A percentile compares a stretch with the other conserved stretches of the same genome.
These are phyloP conservation scores for Trichophyton verrucosum DNA, from an alignment of 2,329 filamentous ascomycete genomes.

Conservation along the genomic window DNA sequence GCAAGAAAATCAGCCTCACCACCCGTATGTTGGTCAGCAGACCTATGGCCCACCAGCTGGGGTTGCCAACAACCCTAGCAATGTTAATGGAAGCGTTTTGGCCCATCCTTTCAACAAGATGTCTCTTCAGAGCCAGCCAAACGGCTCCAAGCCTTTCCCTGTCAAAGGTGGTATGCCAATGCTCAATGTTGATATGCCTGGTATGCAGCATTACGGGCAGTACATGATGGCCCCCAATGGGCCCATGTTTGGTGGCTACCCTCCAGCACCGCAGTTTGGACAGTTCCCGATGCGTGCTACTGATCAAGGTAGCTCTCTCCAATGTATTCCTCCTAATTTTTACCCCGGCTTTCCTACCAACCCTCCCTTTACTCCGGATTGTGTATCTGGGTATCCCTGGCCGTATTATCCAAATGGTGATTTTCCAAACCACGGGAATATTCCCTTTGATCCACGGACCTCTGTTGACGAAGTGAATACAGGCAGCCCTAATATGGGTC, in stretches of 20 bases:
- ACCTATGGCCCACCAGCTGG: conserved; percentile 15
- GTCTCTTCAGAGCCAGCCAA: conserved; percentile 21
- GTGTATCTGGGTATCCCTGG: conserved; percentile 25
- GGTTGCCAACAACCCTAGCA: conserved; percentile 9
- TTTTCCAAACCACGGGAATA: conserved; percentile 24
- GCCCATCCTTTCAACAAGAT: conserved; percentile 19
- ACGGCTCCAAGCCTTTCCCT: conserved; percentile 18
- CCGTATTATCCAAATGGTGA: conserved; percentile 27
- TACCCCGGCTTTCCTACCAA: conserved; percentile 27
- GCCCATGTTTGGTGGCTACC: conserved; percentile 22
- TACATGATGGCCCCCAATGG: conserved; percentile 24
- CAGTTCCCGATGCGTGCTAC: conserved; percentile 20
- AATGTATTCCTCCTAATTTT: conserved; percentile 25
- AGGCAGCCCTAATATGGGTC: conserved; percentile 53
- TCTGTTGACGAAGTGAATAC: conserved; percentile 36
- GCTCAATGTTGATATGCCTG: conserved; percentile 19
- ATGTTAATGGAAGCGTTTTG: conserved; percentile 15
- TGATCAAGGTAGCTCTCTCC: conserved; percentile 23
- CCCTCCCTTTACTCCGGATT: conserved; percentile 20
- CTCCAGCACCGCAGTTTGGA: conserved; percentile 20
- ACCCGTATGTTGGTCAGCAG: conserved; percentile 15
- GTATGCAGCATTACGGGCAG: conserved; percentile 18
- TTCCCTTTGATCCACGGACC: conserved; percentile 31
- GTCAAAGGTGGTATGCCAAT: conserved; percentile 19
- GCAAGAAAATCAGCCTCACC: conserved; percentile 18